These are phyloP conservation scores for Petrea volubilis DNA, from an alignment of 257 asterid genomes.

Conservation along the genomic window DNA sequence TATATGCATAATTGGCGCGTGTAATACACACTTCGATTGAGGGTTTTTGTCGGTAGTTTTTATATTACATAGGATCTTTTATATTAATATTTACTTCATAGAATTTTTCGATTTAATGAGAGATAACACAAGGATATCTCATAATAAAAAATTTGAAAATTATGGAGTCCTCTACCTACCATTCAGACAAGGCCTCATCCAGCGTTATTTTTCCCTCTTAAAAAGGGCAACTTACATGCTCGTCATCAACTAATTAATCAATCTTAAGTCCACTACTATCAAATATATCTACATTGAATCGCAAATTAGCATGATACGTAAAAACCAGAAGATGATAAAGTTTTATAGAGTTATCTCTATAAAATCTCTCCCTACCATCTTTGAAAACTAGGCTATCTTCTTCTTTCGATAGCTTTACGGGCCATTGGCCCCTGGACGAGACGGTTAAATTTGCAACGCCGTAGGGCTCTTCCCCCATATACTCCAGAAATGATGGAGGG, in stretches of 20 bases:
- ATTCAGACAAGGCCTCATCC: no score
- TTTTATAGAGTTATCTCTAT: slow-evolving; percentile 15
- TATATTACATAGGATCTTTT: no score
- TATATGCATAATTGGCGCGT: no score
- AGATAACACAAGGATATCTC: no score
- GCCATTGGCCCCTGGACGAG: slow-evolving; percentile 1
- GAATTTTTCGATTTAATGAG: no score
- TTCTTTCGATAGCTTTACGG: not conserved
- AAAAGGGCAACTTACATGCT: no score
- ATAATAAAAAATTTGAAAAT: no score
- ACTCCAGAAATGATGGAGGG: slow-evolving; percentile 11
- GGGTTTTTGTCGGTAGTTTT: no score
- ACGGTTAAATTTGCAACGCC: slow-evolving; percentile 8
- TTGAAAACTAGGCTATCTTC: slow-evolving; percentile 1
- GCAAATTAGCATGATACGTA: slow-evolving; percentile 19
- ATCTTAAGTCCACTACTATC: not conserved
- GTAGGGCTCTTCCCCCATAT: not conserved
- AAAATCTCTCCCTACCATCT: slow-evolving; percentile 30
- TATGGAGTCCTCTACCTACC: no score
- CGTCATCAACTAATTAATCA: slow-evolving; percentile 5
- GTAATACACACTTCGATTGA: no score
- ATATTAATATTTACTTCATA: no score
- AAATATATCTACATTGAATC: slow-evolving; percentile 22
- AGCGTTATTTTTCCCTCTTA: no score
- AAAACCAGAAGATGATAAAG: slow-evolving; percentile 15